Conservation (phyloP, 768 basidiomycete genomes). For the Pholiota microspora region DNA sequence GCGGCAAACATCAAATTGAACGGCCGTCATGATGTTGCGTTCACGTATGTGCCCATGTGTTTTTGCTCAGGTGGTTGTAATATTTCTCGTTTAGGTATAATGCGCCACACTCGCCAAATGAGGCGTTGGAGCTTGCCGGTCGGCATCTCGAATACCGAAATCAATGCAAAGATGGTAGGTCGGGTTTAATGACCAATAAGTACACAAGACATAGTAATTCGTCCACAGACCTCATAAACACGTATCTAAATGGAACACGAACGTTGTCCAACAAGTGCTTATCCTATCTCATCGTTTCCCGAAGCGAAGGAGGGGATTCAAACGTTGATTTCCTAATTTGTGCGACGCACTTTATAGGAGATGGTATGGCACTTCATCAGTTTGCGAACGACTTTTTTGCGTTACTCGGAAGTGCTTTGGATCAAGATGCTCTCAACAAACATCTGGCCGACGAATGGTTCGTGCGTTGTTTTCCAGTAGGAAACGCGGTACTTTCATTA, state of each 20-base stretch:
- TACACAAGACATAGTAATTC: conserved; percentile 3
- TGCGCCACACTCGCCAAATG: conserved; percentile 15
- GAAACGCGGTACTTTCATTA: neutral
- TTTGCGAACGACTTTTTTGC: conserved; percentile 80
- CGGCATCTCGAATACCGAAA: conserved; percentile 43
- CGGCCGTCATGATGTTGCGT: conserved; percentile 61
- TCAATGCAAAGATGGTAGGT: conserved; percentile 52
- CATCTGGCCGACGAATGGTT: conserved; percentile 33
- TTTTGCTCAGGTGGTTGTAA: conserved; percentile 29
- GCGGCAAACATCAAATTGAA: conserved; percentile 59
- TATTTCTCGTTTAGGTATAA: conserved; percentile 14
- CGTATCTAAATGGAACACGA: conserved; percentile 76
- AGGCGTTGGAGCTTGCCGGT: conserved; percentile 14
- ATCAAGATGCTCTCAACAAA: conserved; percentile 24
- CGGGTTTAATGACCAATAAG: neutral
- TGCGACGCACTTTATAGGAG: conserved; percentile 80
- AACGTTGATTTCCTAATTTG: conserved; percentile 68
- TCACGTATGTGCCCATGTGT: conserved; percentile 48
- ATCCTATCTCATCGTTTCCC: conserved; percentile 58
- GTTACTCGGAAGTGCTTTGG: conserved; percentile 45
- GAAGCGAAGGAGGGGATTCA: conserved; percentile 13
- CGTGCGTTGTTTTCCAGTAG: conserved; percentile 14
- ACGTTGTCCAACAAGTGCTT: conserved; percentile 66
- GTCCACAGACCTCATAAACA: conserved; percentile 54
- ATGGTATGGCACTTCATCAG: conserved; percentile 84